Conservation (phyloP, 495 filamentous ascomycete species). For the Penicillium odoratum region DNA sequence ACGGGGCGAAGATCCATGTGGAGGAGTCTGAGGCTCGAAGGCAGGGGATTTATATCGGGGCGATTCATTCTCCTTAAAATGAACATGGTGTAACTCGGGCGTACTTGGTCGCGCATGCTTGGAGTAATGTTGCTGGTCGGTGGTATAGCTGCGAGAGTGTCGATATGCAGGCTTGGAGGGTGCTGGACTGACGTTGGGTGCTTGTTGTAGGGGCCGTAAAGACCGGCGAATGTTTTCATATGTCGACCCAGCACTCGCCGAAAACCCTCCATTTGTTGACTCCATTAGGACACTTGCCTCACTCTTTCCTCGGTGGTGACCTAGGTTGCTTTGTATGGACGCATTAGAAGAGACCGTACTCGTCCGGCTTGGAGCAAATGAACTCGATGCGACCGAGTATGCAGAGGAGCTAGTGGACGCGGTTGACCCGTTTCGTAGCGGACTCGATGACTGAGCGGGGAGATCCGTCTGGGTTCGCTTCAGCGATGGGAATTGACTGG, state of each 20-base stretch:
- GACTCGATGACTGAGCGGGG: conserved; percentile 54
- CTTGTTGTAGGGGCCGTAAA: conserved; percentile 72
- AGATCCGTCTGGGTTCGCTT: conserved; percentile 69
- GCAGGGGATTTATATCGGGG: conserved; percentile 25
- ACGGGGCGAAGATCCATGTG: conserved; percentile 33
- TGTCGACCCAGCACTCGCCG: conserved; percentile 52
- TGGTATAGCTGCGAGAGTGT: conserved; percentile 47
- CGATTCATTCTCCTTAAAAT: conserved; percentile 37
- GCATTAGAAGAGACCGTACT: conserved; percentile 76
- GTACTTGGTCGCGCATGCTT: conserved; percentile 38
- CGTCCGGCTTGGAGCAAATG: conserved; percentile 66
- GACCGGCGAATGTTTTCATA: conserved; percentile 76
- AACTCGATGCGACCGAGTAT: conserved; percentile 68
- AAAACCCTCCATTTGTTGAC: conserved; percentile 14
- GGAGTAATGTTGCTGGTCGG: conserved; percentile 39
- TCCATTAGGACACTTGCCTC: conserved; percentile 54
- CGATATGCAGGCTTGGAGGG: conserved; percentile 31
- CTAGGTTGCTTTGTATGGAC: conserved; percentile 55
- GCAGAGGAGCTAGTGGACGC: conserved; percentile 77
- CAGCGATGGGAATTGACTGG: conserved; percentile 43
- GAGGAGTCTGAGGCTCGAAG: conserved; percentile 32
- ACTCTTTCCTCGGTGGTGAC: conserved; percentile 77
- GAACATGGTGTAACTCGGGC: conserved; percentile 29
- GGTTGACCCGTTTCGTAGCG: conserved; percentile 70
- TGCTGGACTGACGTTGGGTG: conserved; percentile 53